Evolutionary conservation across 2,329 filamentous ascomycete species (phyloP).

Genomic region (Epichloe festucae): DNA sequence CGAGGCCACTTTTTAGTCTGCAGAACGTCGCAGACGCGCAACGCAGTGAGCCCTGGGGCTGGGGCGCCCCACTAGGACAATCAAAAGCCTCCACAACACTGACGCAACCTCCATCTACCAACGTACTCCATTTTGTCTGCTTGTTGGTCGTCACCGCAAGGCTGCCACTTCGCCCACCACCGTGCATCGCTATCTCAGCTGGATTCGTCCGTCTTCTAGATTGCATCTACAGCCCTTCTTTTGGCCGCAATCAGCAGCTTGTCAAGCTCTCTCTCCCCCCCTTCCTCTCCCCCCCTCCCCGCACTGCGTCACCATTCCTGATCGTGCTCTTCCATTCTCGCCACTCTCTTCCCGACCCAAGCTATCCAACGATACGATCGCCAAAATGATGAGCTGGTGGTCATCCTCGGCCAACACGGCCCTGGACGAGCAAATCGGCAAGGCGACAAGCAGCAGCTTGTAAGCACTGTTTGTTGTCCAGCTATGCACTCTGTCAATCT

Average conservation of each 20-base stretch:
- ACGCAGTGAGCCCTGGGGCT: too few relatives aligned
- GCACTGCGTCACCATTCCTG: not conserved
- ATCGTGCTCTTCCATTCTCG: not conserved
- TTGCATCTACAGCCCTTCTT: not conserved
- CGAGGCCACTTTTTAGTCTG: too few relatives aligned
- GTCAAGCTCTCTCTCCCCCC: too few relatives aligned
- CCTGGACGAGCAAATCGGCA: constrained; percentile 94
- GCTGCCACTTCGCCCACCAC: not conserved
- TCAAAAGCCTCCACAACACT: not conserved
- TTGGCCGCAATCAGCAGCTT: not conserved
- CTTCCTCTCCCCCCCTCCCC: not conserved
- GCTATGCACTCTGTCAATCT: not conserved
- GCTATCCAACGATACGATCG: not conserved
- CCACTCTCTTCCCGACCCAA: not conserved
- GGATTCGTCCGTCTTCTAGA: not conserved
- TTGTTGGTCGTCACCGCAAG: not conserved
- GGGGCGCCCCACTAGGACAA: too few relatives aligned
- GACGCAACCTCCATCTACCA: constrained; percentile 1
- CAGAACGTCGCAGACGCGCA: too few relatives aligned
- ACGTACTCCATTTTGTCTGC: not conserved
- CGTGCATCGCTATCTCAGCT: not conserved
- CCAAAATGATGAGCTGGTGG: constrained; percentile 80
- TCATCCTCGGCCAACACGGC: constrained; percentile 82
- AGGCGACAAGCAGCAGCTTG: constrained; percentile 88
- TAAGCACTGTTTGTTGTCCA: constrained; percentile 30